Conservation (phyloP, 768 basidiomycete species). For the Kwoniella dendrophila region DNA sequence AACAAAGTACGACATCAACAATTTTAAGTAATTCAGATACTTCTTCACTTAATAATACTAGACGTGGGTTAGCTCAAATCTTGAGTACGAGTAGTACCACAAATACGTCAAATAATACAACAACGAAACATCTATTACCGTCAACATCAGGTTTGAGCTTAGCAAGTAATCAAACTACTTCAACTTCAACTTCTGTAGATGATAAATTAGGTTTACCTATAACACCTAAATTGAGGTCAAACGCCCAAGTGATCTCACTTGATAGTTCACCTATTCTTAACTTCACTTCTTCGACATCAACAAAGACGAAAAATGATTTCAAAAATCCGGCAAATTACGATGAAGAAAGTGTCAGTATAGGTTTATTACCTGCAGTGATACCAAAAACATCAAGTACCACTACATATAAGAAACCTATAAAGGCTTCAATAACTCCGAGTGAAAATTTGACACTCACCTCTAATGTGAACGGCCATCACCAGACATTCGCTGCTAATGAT, state of each 20-base stretch:
- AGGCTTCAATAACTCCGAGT: background rate
- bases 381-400: background rate
- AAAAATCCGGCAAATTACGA: background rate
- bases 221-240: slow-evolving; percentile 11
- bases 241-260: background rate
- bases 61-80: slow-evolving; percentile 15
- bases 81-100: background rate
- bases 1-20: background rate
- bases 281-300: background rate
- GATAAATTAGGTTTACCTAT: slow-evolving; percentile 7
- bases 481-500: slow-evolving; percentile 18
- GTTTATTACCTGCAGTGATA: background rate
- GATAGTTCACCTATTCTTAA: slow-evolving; percentile 2
- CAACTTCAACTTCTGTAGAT: slow-evolving; percentile 7
- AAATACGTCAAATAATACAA: background rate
- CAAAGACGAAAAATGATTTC: background rate
- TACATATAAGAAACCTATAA: slow-evolving; percentile 10
- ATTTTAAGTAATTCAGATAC: background rate
- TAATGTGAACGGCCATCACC: too few relatives aligned
- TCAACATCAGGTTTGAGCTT: slow-evolving; percentile 29
- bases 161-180: slow-evolving; percentile 21
- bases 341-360: background rate
- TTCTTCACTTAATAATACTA: slow-evolving; percentile 7
- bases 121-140: slow-evolving; percentile 18
- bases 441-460: too few relatives aligned